Evolutionary conservation across 495 filamentous ascomycete species (phyloP).

Genomic region (Parathielavia hyrcaniae): DNA sequence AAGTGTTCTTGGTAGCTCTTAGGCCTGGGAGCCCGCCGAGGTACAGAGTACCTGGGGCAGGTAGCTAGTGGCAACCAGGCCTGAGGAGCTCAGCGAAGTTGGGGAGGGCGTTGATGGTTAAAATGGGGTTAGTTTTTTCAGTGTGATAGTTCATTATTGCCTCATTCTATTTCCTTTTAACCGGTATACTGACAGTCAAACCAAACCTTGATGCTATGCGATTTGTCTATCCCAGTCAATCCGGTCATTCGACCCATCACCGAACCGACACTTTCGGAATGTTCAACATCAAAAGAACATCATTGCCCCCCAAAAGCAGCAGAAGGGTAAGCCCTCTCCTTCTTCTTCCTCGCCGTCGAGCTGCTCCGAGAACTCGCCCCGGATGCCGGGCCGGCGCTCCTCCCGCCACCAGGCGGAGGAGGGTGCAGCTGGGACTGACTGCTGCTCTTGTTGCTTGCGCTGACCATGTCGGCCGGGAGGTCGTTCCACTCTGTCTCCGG

Average conservation of each 20-base stretch:
- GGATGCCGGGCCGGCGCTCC: constrained; percentile 23
- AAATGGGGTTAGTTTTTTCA: neutral
- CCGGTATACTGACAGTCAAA: neutral
- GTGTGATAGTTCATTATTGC: neutral
- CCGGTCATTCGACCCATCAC: neutral
- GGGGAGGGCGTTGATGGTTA: neutral
- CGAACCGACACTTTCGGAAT: neutral
- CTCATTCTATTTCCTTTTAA: neutral
- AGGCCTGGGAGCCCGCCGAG: neutral
- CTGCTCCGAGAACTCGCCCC: constrained; percentile 46
- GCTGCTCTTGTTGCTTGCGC: constrained; percentile 3
- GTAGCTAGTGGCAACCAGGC: neutral
- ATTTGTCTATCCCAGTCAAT: neutral
- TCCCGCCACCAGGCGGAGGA: constrained; percentile 2
- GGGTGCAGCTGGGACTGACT: neutral
- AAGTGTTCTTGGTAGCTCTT: neutral
- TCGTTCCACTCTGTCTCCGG: constrained; percentile 55
- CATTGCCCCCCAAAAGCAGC: constrained; percentile 45
- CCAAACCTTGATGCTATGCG: neutral
- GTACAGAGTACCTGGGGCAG: neutral
- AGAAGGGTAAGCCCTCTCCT: constrained; percentile 45
- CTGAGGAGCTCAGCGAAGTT: neutral
- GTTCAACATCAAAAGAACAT: neutral
- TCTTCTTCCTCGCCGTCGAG: constrained; percentile 38
- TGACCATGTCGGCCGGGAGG: constrained; percentile 47